phyloP scores from a whole-genome alignment of 2,329 filamentous ascomycete genomes.

The Fusarium sp. region DNA sequence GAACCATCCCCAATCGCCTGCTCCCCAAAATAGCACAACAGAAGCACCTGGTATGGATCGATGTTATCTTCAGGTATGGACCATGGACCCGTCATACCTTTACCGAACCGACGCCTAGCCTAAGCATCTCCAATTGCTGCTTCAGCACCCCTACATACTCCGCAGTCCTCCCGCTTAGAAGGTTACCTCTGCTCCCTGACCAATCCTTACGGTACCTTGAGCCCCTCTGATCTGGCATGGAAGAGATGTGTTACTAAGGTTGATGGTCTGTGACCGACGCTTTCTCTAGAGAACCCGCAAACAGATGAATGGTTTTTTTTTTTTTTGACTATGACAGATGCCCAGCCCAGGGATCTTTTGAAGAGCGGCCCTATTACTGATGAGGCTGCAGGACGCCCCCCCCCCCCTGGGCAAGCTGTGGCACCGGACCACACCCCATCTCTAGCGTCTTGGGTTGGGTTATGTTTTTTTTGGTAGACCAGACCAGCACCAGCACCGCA shows the following conservation, averaged over 20 bases:
- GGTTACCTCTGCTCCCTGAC: constrained; percentile 5
- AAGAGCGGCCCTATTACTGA: constrained; percentile 36
- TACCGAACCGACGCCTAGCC: constrained; percentile 23
- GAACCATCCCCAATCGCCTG: constrained; percentile 19
- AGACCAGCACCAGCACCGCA: constrained; percentile 24
- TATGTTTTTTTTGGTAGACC: constrained; percentile 16
- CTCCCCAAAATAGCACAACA: constrained; percentile 38
- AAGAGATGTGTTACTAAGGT: constrained; percentile 17
- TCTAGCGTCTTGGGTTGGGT: constrained; percentile 32
- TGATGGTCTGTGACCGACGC: constrained; percentile 24
- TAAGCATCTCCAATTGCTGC: constrained; percentile 29
- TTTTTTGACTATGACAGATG: constrained; percentile 34
- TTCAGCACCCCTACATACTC: constrained; percentile 23
- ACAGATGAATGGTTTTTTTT: constrained; percentile 13
- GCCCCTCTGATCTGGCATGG: constrained; percentile 18
- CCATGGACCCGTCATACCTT: constrained; percentile 28
- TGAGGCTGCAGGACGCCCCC: constrained; percentile 31
- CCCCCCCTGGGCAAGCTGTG: constrained; percentile 27
- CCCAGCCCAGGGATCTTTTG: constrained; percentile 37
- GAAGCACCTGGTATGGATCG: constrained; percentile 36
- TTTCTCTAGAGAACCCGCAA: constrained; percentile 15
- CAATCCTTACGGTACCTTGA: constrained; percentile 5
- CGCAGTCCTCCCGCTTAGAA: constrained; percentile 25
- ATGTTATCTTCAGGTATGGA: constrained; percentile 38
- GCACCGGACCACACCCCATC: constrained; percentile 34